Evolutionary conservation across 2,329 filamentous ascomycete genomes (phyloP), one percentile per base, ranked within the genome.

Genomic region (Phaeosphaeriaceae sp.): DNA sequence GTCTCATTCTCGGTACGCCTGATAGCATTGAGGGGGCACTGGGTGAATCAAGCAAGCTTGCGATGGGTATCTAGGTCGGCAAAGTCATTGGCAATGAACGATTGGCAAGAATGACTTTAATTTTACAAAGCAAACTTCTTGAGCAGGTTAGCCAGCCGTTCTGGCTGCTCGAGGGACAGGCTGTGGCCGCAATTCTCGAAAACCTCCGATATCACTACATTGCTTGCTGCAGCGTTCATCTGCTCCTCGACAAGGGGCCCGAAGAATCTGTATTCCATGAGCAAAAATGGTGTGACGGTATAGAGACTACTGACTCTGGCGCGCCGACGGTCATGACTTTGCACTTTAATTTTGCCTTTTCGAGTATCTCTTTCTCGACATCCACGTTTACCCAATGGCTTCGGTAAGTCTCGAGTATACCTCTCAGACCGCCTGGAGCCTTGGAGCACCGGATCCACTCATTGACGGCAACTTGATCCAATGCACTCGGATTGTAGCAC

Each of bases 401-500:
- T 3, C 66, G 55, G 33, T 67, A 69, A 10, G 64, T 67, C 21
- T 69, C 65, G 11, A 67, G 42, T 7, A 67, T 67, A 3, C 65
- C 65, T 19, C 59, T 61, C 27, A 64, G 24, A 0, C 66, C 66
- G 1, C 66, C 66, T 0, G 66, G 64, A 15, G 61, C 58, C 33
- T 68, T 68, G 19, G 62, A 61, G 41, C 63, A 68, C 1, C 59
- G 7, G 0, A 68, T 53, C 64, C 65, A 70, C 47, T 70, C 64
- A 47, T 67, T 49, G 2, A 69, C 54, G 1, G 72, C 64, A 3
- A 57, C 53, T 46, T 67, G 63, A 51, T 76, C 73, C 31, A 79
- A 72, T 4, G 68, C 61, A 47, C 70, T 72, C 7, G 76, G 76
- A 52, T 78, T 77, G 56, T 77, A 78, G 60, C 76, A 78, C 62